Evolutionary conservation across 257 asterid species (phyloP).

Genomic region (Catharanthus roseus): DNA sequence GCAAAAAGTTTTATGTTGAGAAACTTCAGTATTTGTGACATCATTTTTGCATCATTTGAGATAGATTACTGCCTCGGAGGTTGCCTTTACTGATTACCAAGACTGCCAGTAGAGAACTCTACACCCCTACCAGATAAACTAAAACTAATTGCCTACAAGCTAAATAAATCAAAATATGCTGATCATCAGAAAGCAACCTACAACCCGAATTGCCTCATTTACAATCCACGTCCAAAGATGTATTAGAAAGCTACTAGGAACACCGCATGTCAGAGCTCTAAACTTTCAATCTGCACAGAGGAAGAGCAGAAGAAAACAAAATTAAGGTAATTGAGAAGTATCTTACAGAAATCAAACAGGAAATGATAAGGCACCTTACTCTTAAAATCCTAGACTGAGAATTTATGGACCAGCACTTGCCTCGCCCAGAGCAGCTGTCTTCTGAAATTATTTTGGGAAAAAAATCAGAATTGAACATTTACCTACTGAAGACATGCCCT

Average conservation of each 20-base stretch:
- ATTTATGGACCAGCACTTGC: slow-evolving; percentile 29
- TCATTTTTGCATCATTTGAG: slow-evolving; percentile 13
- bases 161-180: background rate
- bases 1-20: background rate
- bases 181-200: background rate
- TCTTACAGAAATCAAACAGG: background rate
- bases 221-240: slow-evolving; percentile 5
- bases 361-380: slow-evolving; percentile 14
- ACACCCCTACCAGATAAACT: background rate
- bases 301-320: slow-evolving; percentile 3
- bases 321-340: background rate
- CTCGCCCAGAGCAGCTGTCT: slow-evolving; percentile 16
- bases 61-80: slow-evolving; percentile 13
- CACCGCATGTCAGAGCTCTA: slow-evolving; percentile 17
- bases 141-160: background rate
- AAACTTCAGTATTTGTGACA: background rate
- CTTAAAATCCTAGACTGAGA: background rate
- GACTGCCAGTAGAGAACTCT: background rate
- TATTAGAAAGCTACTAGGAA: slow-evolving; percentile 8
- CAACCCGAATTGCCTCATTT: slow-evolving; percentile 1
- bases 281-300: slow-evolving; percentile 20
- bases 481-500: background rate
- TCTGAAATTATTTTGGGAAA: slow-evolving; percentile 18
- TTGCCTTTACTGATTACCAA: slow-evolving; percentile 7
- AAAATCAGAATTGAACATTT: background rate